Base-by-base conservation (phyloP, 805 yeast genomes). In the Ogataea minuta region DNA sequence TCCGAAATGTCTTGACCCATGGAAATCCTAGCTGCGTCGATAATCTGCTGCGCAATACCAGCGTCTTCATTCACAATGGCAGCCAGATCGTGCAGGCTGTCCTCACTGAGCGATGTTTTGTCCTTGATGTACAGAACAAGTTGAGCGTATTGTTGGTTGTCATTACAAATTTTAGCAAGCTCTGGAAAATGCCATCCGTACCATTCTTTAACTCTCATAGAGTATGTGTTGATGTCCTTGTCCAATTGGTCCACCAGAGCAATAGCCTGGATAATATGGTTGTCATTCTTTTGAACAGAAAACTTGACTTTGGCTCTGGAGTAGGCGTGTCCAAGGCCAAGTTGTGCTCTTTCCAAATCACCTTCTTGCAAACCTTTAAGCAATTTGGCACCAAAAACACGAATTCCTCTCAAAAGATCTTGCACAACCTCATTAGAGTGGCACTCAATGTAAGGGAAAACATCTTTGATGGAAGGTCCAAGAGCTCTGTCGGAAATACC, bases 181-280 rank as follows among this genome's bases (percentile, higher is more conserved):
- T 89, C 97, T 44, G 97, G 97, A 81, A 93, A 89, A 66, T 89
- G 97, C 97, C 97, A 89, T 57, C 96, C 95, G 71, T 89, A 89
- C 97, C 97, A 89, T 71, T 89, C 97, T 72, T 89, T 87, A 52
- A 85, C 93, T 70, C 97, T 81, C 97, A 89, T 89, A 44, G 96
- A 83, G 66, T 86, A 93, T 45, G 96, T 90, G 75, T 93, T 93
- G 68, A 93, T 84, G 65, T 93, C 99, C 72, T 95, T 95, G 71
- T 93, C 99, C 59, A 93, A 81, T 71, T 93, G 96, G 64, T 95
- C 99, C 59, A 93, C 78, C 54, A 91, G 75, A 35, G 99, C 97
- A 72, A 93, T 93, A 37, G 99, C 96, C 75, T 93, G 99, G 64
- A 93, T 93, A 63, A 93, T 93, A 69, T 93, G 99, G 77, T 93